Percentiles rank a stretch among this genome's conserved stretches.
Conservation (phyloP, 2,329 filamentous ascomycete species). For the Fusarium torulosum region DNA sequence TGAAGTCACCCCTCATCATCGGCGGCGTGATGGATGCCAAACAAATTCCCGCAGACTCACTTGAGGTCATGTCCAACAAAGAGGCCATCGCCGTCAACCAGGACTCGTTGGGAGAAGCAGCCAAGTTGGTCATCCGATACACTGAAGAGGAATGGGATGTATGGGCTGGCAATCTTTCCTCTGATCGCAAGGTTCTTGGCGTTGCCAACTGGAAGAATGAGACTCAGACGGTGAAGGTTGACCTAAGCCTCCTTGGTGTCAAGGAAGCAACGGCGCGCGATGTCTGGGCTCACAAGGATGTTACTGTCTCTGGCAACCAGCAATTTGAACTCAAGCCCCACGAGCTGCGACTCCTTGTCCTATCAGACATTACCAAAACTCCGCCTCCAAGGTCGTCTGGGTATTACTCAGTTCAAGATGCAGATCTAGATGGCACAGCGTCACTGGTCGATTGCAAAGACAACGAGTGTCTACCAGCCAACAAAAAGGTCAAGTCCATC, state of each 20-base stretch:
- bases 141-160: constrained; percentile 64
- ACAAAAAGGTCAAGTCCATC: constrained; percentile 58
- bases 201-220: constrained; percentile 64
- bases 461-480: constrained; percentile 57
- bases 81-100: constrained; percentile 71
- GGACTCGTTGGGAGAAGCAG: constrained; percentile 64
- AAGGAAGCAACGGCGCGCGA: constrained; percentile 55
- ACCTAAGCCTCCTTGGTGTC: constrained; percentile 57
- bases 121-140: constrained; percentile 62
- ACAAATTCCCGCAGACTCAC: constrained; percentile 55
- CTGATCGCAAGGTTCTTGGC: constrained; percentile 58
- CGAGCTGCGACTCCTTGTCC: constrained; percentile 56
- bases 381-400: constrained; percentile 39
- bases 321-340: constrained; percentile 53
- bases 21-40: constrained; percentile 58
- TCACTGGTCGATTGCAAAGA: constrained; percentile 52
- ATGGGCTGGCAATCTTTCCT: constrained; percentile 63
- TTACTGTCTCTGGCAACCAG: constrained; percentile 51
- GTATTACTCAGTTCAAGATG: constrained; percentile 58
- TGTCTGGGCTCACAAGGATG: constrained; percentile 56
- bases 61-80: constrained; percentile 61
- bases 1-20: constrained; percentile 64
- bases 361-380: constrained; percentile 51
- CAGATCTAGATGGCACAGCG: constrained; percentile 54
- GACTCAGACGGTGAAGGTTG: constrained; percentile 57